Conservation (phyloP, 371 early-diverging fungal species). For the Mucor irregularis region DNA sequence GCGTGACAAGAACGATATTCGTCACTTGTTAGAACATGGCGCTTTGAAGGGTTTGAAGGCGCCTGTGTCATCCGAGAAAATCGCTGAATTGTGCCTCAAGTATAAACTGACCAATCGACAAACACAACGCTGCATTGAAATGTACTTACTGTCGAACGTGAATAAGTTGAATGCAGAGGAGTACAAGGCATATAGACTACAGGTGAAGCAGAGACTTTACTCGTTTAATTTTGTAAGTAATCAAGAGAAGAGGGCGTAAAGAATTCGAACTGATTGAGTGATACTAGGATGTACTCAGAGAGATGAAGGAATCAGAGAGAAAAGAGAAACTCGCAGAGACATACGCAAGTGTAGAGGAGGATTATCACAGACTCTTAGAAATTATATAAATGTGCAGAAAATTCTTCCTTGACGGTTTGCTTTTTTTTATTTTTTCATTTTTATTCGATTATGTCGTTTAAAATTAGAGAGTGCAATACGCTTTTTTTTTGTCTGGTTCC, state of each 20-base stretch:
- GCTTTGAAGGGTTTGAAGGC: conserved; percentile 63
- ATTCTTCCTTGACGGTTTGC: no score
- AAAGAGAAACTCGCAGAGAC: conserved; percentile 76
- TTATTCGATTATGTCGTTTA: no score
- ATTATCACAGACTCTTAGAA: conserved; percentile 73
- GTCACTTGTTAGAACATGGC: conserved; percentile 53
- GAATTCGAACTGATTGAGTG: not conserved
- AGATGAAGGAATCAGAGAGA: conserved; percentile 65
- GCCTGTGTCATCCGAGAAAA: conserved; percentile 51
- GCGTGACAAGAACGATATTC: conserved; percentile 84
- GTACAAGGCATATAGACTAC: conserved; percentile 67
- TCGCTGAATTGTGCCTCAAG: conserved; percentile 46
- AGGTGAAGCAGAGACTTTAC: conserved; percentile 83
- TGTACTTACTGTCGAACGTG: conserved; percentile 63
- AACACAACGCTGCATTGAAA: conserved; percentile 76
- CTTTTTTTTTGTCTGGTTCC: no score
- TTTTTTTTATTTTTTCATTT: no score
- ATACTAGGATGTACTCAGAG: conserved; percentile 60
- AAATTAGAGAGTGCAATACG: no score
- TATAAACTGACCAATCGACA: conserved; percentile 77
- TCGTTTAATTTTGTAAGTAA: conserved; percentile 66
- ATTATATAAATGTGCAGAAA: conserved; percentile 23
- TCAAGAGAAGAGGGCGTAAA: not conserved
- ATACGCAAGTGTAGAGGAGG: conserved; percentile 73
- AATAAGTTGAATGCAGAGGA: conserved; percentile 51